Evolutionary conservation across 192 early-diverging fungal genomes (phyloP), one percentile per base, ranked within the genome.

Genomic region (Rhizophlyctis rosea): DNA sequence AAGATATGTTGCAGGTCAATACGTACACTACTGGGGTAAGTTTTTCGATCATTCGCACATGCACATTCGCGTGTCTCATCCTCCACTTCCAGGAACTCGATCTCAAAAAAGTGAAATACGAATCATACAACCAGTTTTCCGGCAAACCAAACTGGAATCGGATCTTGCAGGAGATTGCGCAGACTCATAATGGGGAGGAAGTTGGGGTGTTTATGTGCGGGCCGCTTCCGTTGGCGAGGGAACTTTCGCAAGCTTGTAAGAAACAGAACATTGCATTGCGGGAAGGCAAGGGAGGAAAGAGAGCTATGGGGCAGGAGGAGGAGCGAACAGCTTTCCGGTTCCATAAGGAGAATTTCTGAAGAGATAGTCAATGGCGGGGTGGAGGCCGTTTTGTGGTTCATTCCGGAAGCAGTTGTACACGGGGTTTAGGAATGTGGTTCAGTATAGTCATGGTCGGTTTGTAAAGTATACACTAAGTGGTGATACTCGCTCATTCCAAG

Each of bases 101-200:
- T 14, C 62, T 88, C 21, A 64, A 69, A 51, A 78, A 76, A 11
- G 72, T 82, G 18, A 87, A 81, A 62, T 81, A 83, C 13, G 61
- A 33, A 29, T 44, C 55, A 24, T 69, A 68, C 67, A 64, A 64
- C 35, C 67, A 73, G 59, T 74, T 59, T 53, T 64, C 72, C 13
- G 72, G 72, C 3, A 34, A 69, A 24, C 72, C 72, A 34, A 72
- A 72, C 57, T 74, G 72, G 72, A 50, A 47, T 14, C 53, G 68
- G 9, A 74, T 74, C 57, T 59, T 70, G 21, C 57, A 68, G 59
- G 72, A 74, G 29, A 70, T 73, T 34, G 72, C 72, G n/a, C 32
- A 18, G 16, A 61, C 32, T 27, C 67, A 72, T 53, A 30, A 24
- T 25, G 72, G 72, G 4, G 66, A 47, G 34, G 57, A 67, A 31